Evolutionary conservation across 1,284 basidiomycete species (phyloP), one percentile per base, ranked within the genome.

Genomic region (Microbotryum violaceum): DNA sequence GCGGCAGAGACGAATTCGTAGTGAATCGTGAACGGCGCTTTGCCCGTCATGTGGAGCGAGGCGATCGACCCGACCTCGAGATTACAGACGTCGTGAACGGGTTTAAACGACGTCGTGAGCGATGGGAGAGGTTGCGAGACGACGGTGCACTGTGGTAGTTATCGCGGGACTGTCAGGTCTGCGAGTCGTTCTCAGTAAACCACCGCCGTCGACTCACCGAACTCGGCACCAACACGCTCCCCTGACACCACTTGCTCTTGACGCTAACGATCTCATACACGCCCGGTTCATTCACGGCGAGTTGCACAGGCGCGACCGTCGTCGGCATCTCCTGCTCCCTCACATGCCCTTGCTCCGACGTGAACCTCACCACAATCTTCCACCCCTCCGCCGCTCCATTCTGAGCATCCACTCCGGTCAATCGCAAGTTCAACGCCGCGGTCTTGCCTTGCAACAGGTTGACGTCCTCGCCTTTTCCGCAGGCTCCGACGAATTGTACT

Each of bases 61-160:
- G 89, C 90, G 29, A 87, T 87, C 55, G 94, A 87, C 10, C 94
- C 94, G 29, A 89, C 92, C 68, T 97, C 91, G 16, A 92, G 91
- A 44, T 91, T 91, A 74, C 92, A 97, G 64, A 62, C 69, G 57
- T 70, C 94, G 70, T 93, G 88, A 68, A 97, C 88, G 57, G 87
- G 86, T 71, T 86, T 87, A 82, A 92, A 91, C 73, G 87, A 83
- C 67, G 96, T 89, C 71, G 91, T 52, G 25, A 70, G 59, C 0
- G 67, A 67, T 8, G 71, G 71, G 3, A 56, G 27, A 9, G 70
- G 66, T 45, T 71, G 71, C 1, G 63, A 49, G 33, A 70, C 63
- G 20, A 72, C 65, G 23, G 62, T 61, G 58, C 70, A 71, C 70
- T 70, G 61, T 10, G 88, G 86, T 2, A 82, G 84, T 1, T 91